These are phyloP conservation scores for Aspergillus nanangensis DNA, from an alignment of 495 filamentous ascomycete genomes.

Conservation along the genomic window DNA sequence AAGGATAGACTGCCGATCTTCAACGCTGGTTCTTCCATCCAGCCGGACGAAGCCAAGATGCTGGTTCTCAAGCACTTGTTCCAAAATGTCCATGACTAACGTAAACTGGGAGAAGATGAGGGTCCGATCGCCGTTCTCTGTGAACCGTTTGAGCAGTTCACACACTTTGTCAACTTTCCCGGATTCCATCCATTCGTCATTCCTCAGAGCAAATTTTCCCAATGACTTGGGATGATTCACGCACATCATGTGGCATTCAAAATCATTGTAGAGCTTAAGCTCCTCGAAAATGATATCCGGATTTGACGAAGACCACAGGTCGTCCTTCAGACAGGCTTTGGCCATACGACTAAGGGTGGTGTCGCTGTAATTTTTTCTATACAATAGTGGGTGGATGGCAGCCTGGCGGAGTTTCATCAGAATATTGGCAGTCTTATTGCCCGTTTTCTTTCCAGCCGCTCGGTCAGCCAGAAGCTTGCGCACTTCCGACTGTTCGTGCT, in stretches of 20 bases:
- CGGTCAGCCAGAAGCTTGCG: slow-evolving; percentile 52
- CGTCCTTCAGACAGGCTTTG: slow-evolving; percentile 64
- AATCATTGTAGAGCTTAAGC: slow-evolving; percentile 70
- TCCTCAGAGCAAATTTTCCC: slow-evolving; percentile 62
- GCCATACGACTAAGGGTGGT: slow-evolving; percentile 71
- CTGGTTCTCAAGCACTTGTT: slow-evolving; percentile 71
- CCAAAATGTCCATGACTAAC: slow-evolving; percentile 84
- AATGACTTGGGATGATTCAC: slow-evolving; percentile 63
- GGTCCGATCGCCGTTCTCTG: slow-evolving; percentile 76
- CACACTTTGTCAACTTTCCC: slow-evolving; percentile 81
- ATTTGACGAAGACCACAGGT: slow-evolving; percentile 54
- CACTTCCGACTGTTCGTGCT: slow-evolving; percentile 50
- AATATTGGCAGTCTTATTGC: slow-evolving; percentile 61
- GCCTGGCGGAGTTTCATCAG: slow-evolving; percentile 91
- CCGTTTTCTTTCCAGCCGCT: slow-evolving; percentile 51
- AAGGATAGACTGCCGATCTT: slow-evolving; percentile 74
- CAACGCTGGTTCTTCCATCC: slow-evolving; percentile 79
- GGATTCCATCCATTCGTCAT: slow-evolving; percentile 84
- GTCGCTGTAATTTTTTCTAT: slow-evolving; percentile 74
- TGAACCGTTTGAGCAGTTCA: slow-evolving; percentile 66
- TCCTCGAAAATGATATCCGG: slow-evolving; percentile 66
- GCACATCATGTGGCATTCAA: slow-evolving; percentile 78
- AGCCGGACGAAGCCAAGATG: slow-evolving; percentile 73
- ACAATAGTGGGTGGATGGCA: slow-evolving; percentile 86
- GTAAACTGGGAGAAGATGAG: slow-evolving; percentile 93